Conservation (phyloP, 106 monocot species). For the Iris macrosiphon region DNA sequence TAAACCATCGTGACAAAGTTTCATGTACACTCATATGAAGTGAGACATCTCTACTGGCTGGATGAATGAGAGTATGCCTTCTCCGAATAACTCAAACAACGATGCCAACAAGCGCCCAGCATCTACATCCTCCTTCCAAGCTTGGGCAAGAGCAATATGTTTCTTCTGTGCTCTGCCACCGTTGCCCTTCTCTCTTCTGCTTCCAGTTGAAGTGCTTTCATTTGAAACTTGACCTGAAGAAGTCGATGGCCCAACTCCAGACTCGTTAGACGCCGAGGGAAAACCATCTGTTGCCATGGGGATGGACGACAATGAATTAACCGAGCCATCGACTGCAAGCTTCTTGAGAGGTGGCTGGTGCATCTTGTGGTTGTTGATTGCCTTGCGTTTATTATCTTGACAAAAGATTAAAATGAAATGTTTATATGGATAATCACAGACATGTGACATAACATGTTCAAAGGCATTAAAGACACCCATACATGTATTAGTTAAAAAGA, state of each 20-base stretch:
- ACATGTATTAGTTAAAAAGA: too few species aligned
- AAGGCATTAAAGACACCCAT: too few species aligned
- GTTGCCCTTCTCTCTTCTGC: constrained; percentile 15
- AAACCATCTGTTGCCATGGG: constrained; percentile 26
- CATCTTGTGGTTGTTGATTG: constrained; percentile 21
- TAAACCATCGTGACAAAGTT: too few species aligned
- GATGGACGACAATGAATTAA: constrained; percentile 14
- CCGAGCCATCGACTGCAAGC: constrained; percentile 34
- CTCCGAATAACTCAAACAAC: constrained; percentile 79
- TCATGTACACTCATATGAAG: constrained; percentile 46
- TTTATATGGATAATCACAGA: too few species aligned
- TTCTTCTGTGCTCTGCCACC: constrained; percentile 19
- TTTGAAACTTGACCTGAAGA: constrained; percentile 28
- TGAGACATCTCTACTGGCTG: constrained; percentile 69
- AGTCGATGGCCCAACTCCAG: constrained; percentile 24
- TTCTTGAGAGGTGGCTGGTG: constrained; percentile 80
- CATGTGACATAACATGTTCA: too few species aligned
- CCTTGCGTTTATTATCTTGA: constrained; percentile 43
- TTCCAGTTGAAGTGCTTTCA: constrained; percentile 9
- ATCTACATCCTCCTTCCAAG: constrained; percentile 93
- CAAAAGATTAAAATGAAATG: too few species aligned
- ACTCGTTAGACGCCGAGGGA: constrained; percentile 10
- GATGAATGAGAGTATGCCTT: constrained; percentile 65
- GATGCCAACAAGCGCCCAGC: constrained; percentile 66
- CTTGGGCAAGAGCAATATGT: constrained; percentile 40